These are phyloP conservation scores for Yamadazyma spencermartinsiae DNA, from an alignment of 1,139 yeast species.

Conservation along the genomic window DNA sequence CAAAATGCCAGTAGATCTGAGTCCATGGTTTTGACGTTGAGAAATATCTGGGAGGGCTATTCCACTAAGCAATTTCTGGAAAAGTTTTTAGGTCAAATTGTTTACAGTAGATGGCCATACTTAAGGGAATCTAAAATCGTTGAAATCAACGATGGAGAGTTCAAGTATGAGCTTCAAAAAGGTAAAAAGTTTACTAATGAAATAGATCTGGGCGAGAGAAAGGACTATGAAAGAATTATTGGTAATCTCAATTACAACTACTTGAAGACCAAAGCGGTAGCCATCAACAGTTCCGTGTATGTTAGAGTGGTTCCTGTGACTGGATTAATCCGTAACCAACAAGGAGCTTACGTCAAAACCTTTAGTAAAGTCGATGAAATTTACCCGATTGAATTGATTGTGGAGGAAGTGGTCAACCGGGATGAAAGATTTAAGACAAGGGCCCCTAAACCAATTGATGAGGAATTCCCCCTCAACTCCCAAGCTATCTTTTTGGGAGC, in stretches of 20 bases:
- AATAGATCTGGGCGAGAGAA: conserved; percentile 40
- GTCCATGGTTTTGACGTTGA: conserved; percentile 68
- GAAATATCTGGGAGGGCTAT: conserved; percentile 49
- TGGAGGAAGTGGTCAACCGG: conserved; percentile 68
- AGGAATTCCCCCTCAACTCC: conserved; percentile 76
- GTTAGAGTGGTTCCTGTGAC: conserved; percentile 75
- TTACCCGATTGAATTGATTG: conserved; percentile 77
- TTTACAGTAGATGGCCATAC: conserved; percentile 88
- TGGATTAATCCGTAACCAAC: conserved; percentile 68
- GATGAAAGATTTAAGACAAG: conserved; percentile 75
- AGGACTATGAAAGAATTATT: conserved; percentile 30
- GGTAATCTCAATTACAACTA: conserved; percentile 24
- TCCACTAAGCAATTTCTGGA: conserved; percentile 57
- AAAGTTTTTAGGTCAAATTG: conserved; percentile 23
- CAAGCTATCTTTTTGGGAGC: conserved; percentile 85
- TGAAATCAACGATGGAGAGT: conserved; percentile 57
- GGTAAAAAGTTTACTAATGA: conserved; percentile 25
- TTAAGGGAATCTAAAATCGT: conserved; percentile 77
- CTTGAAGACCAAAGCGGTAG: conserved; percentile 56
- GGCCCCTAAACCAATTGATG: conserved; percentile 73
- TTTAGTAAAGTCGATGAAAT: conserved; percentile 52
- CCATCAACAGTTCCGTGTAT: conserved; percentile 52
- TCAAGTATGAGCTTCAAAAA: conserved; percentile 41
- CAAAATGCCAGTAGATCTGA: conserved; percentile 84
- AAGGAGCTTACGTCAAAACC: conserved; percentile 79